Base-by-base conservation (phyloP, 106 monocot species). In the Allium cepa region DNA sequence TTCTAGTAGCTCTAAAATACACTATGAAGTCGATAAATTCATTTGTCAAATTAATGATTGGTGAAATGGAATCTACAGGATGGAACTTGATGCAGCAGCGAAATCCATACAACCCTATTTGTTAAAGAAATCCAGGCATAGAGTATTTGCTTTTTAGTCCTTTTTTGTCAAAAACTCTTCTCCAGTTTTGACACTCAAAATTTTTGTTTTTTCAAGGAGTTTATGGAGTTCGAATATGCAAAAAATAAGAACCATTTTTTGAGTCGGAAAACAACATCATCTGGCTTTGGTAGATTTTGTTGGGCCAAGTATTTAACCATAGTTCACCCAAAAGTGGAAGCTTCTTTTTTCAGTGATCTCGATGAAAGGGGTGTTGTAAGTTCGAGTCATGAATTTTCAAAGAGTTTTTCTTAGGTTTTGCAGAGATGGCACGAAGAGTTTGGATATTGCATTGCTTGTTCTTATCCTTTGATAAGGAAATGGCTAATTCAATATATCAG, bases 401-500 rank as follows among this genome's bases (percentile, higher is more conserved):
- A 67, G 68, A 49, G 10, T 85, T 85, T 78, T 78, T 76, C 56
- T 47, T n/a, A 0, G 68, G 47, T 11, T 91, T 91, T 71, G 49
- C 75, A 4, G 82, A 91, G 53, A 80, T 87, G 87, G 69, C 84
- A 7, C 60, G 77, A 69, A 49, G 72, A 46, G 78, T 91, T 17
- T 91, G 91, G 91, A 48, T 87, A 2, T 75, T 87, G 8, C 91
- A 91, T 50, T 71, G 81, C 45, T 72, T 91, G n/a, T 82, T 84
- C 81, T 84, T 81, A 72, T 81, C 87, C 3, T 87, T 82, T 72
- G 68, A 17, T n/a, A 46, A 49, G 9, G 69, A 62, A 64, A 72
- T 57, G 48, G 71, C 65, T 47, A 60, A 26, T 13, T 18, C 27
- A 50, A 75, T 87, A 67, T 87, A 84, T 68, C 77, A 80, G 64